Percentiles rank a stretch among this genome's conserved stretches.
phyloP scores from a whole-genome alignment of 148 eudicot genomes.

The Linanthus parryae region DNA sequence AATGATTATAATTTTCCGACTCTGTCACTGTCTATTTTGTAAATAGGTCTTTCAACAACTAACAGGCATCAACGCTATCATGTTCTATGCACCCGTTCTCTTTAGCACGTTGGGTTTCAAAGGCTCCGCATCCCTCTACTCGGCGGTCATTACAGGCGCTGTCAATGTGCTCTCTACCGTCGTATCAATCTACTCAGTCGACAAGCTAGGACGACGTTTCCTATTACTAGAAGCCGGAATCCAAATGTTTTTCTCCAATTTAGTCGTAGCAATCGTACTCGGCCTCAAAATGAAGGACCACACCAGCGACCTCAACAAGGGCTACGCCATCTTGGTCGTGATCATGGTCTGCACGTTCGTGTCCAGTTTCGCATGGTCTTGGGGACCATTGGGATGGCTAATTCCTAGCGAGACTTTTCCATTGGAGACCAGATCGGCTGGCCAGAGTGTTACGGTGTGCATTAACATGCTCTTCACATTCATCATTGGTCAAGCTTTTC shows the following conservation, averaged over 20 bases:
- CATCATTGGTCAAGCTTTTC: constrained; percentile 73
- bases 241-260: constrained; percentile 84
- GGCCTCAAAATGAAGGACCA: constrained; percentile 63
- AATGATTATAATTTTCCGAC: too few species aligned
- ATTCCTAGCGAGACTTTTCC: constrained; percentile 96
- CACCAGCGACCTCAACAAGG: constrained; percentile 30
- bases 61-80: constrained; percentile 93
- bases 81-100: constrained; percentile 96
- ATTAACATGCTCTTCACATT: constrained; percentile 78
- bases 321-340: constrained; percentile 60
- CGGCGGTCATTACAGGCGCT: constrained; percentile 77
- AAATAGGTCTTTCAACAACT: constrained; percentile 83
- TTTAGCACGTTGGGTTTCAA: constrained; percentile 80
- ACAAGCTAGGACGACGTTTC: constrained; percentile 68
- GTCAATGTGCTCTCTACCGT: constrained; percentile 79
- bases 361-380: constrained; percentile 86
- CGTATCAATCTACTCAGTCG: constrained; percentile 82
- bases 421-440: constrained; percentile 85
- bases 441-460: constrained; percentile 85
- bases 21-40: too few species aligned
- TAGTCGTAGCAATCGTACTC: constrained; percentile 53
- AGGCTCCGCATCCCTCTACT: constrained; percentile 69
- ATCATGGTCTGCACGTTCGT: constrained; percentile 74
- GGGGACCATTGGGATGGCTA: constrained; percentile 96
- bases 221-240: constrained; percentile 81